Evolutionary conservation across 208 protist genomes (phyloP).

Genomic region (Leptomonas pyrrhocoris): DNA sequence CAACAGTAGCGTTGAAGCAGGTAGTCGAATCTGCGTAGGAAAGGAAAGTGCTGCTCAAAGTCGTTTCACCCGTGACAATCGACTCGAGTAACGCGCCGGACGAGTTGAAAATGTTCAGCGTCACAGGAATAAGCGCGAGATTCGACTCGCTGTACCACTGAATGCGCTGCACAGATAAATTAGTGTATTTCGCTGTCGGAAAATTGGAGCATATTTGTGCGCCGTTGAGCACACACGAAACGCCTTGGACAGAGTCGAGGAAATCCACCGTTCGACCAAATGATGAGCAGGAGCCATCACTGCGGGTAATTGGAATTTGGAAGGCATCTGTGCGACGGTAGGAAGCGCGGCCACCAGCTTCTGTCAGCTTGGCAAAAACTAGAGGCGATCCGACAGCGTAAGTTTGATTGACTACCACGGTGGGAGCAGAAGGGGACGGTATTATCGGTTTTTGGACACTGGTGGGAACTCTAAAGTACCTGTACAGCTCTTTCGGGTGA

Average conservation of each 20-base stretch:
- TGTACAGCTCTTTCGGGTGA: slow-evolving; percentile 58
- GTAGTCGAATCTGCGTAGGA: slow-evolving; percentile 34
- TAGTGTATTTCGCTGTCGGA: slow-evolving; percentile 42
- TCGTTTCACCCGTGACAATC: slow-evolving; percentile 29
- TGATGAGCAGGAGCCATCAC: slow-evolving; percentile 49
- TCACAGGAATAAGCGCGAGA: slow-evolving; percentile 33
- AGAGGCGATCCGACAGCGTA: slow-evolving; percentile 40
- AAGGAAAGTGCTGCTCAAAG: slow-evolving; percentile 22
- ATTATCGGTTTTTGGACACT: slow-evolving; percentile 36
- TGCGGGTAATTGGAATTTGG: slow-evolving; percentile 35
- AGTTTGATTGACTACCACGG: background rate
- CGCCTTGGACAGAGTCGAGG: slow-evolving; percentile 57
- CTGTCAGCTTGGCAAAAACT: slow-evolving; percentile 31
- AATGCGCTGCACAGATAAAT: slow-evolving; percentile 50
- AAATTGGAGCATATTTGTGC: slow-evolving; percentile 48
- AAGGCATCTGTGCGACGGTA: slow-evolving; percentile 48
- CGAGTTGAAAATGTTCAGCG: slow-evolving; percentile 38
- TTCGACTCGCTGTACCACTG: slow-evolving; percentile 10
- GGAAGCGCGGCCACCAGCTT: slow-evolving; percentile 1
- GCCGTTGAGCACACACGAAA: slow-evolving; percentile 52
- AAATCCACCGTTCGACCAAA: slow-evolving; percentile 43
- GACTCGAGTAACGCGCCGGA: slow-evolving; percentile 35
- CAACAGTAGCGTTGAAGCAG: slow-evolving; percentile 61
- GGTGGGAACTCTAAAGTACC: slow-evolving; percentile 72
- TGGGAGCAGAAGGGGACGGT: background rate